A percentile compares a stretch with the other conserved stretches of the same genome.
Conservation (phyloP, 495 filamentous ascomycete species). For the Achaetomiella virescens region DNA sequence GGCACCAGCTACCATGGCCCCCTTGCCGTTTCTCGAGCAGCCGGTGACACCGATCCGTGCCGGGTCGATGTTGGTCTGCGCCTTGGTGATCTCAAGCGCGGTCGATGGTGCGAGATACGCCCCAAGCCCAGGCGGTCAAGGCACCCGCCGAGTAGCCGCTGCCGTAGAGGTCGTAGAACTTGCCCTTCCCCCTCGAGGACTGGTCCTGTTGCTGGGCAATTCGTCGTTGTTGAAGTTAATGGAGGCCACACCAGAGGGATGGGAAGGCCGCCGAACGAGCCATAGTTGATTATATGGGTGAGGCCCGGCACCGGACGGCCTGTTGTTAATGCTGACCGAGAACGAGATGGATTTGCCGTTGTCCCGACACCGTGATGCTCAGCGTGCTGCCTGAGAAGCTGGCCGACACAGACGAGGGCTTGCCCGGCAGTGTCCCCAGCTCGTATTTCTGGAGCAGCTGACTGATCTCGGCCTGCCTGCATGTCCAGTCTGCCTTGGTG, state of each 20-base stretch:
- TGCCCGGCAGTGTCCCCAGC: constrained; percentile 43
- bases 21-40: constrained; percentile 51
- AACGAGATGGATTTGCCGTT: constrained; percentile 43
- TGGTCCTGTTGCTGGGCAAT: constrained; percentile 38
- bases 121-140: constrained; percentile 49
- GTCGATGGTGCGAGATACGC: constrained; percentile 47
- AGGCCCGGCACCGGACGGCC: constrained; percentile 30
- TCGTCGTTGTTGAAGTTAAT: constrained; percentile 47
- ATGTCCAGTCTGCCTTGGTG: constrained; percentile 41
- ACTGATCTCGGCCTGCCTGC: constrained; percentile 45
- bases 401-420: constrained; percentile 36
- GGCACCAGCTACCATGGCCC: constrained; percentile 47
- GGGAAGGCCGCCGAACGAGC: constrained; percentile 37
- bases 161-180: constrained; percentile 47
- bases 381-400: constrained; percentile 34
- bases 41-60: constrained; percentile 45
- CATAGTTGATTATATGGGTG: constrained; percentile 45
- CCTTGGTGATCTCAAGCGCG: constrained; percentile 39
- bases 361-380: constrained; percentile 36
- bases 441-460: constrained; percentile 47
- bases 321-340: constrained; percentile 39
- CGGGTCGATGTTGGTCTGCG: constrained; percentile 41
- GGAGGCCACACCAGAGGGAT: constrained; percentile 41
- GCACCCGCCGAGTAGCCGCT: constrained; percentile 42
- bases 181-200: constrained; percentile 37